These are phyloP conservation scores for Trypanosoma cruzi DNA, from an alignment of 208 protist genomes.

Conservation along the genomic window DNA sequence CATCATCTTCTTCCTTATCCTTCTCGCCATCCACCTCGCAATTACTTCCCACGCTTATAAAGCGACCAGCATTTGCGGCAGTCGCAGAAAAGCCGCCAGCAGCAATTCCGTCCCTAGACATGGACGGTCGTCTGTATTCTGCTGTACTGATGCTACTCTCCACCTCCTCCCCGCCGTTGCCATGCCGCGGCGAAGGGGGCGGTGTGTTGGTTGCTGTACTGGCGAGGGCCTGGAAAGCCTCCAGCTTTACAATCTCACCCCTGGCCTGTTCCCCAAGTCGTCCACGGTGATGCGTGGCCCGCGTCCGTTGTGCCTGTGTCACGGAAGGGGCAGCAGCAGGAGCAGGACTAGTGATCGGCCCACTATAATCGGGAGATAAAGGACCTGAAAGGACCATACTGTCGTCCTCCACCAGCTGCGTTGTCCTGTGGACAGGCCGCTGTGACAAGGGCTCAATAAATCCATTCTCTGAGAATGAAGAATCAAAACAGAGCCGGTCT, in stretches of 20 bases:
- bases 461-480: neutral
- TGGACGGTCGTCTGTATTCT: slow-evolving; percentile 20
- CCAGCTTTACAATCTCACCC: neutral
- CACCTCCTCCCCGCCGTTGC: slow-evolving; percentile 7
- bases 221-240: neutral
- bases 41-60: slow-evolving; percentile 18
- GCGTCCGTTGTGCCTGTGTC: neutral
- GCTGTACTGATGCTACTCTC: slow-evolving; percentile 25
- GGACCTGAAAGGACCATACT: slow-evolving; percentile 3
- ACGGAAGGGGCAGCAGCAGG: neutral
- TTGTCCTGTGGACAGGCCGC: slow-evolving; percentile 8
- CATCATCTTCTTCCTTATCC: neutral
- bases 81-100: neutral
- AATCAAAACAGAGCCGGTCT: slow-evolving; percentile 30
- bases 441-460: neutral
- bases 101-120: too few species aligned
- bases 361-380: neutral
- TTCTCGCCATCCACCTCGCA: neutral
- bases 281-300: neutral
- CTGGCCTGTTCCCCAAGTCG: slow-evolving; percentile 15
- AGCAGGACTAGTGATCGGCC: neutral
- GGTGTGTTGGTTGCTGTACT: slow-evolving; percentile 8
- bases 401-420: slow-evolving; percentile 8
- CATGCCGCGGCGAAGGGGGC: neutral
- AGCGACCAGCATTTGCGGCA: neutral